Percentiles rank a stretch among this genome's conserved stretches.
phyloP scores from a whole-genome alignment of 176 grass and related monocot species.

The Chloris gayana region DNA sequence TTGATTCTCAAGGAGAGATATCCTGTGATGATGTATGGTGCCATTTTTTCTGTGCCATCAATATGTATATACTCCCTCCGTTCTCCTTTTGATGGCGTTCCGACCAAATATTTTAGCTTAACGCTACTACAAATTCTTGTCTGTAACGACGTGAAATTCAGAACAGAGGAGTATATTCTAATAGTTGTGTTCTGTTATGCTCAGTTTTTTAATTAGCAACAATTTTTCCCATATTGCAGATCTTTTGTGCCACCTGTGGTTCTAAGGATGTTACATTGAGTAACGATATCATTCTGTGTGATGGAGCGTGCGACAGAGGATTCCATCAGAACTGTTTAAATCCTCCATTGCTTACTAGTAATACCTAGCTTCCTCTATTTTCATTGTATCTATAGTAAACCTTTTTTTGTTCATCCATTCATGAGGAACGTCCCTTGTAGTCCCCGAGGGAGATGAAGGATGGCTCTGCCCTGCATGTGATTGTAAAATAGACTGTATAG shows the following conservation, averaged over 20 bases:
- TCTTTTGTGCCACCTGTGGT: constrained; percentile 85
- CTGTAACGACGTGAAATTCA: no score
- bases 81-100: no score
- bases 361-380: constrained; percentile 35
- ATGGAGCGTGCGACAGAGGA: constrained; percentile 77
- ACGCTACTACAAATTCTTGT: no score
- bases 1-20: constrained; percentile 83
- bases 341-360: constrained; percentile 84
- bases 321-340: constrained; percentile 98
- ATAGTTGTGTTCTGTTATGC: constrained; percentile 3
- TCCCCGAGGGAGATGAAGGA: constrained; percentile 82
- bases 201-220: neutral
- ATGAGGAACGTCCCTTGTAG: constrained; percentile 57
- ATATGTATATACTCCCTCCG: no score
- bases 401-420: constrained; percentile 28
- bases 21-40: constrained; percentile 72
- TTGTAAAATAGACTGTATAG: constrained; percentile 92
- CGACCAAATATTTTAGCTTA: no score
- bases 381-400: constrained; percentile 21
- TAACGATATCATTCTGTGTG: constrained; percentile 96
- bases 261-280: constrained; percentile 48
- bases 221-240: constrained; percentile 52
- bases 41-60: constrained; percentile 10
- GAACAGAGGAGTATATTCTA: neutral
- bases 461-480: constrained; percentile 94